These are phyloP conservation scores for Tulasnella sp. DNA, from an alignment of 768 basidiomycete genomes.

Conservation along the genomic window DNA sequence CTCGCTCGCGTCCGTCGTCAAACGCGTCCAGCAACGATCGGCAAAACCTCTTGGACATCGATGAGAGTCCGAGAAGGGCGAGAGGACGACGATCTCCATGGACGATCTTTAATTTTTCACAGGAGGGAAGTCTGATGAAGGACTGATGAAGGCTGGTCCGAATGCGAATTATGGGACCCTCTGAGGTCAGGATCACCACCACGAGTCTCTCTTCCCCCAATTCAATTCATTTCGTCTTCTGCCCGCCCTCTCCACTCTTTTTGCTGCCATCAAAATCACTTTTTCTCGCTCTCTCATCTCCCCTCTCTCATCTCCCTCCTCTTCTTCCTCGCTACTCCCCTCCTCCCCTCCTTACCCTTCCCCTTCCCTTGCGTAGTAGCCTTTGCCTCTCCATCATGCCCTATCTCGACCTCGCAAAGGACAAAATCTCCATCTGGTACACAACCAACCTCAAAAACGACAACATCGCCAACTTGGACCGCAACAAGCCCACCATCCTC, in stretches of 20 bases:
- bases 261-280: not conserved
- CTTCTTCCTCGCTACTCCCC: not conserved
- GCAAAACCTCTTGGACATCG: not conserved
- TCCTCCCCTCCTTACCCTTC: not conserved
- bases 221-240: slow-evolving; percentile 2
- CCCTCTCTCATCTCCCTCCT: not conserved
- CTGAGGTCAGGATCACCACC: slow-evolving; percentile 6
- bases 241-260: no score
- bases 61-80: not conserved
- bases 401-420: slow-evolving; percentile 23
- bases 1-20: not conserved
- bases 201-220: not conserved
- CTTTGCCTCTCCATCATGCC: slow-evolving; percentile 4
- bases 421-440: slow-evolving; percentile 68
- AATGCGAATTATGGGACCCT: slow-evolving; percentile 7
- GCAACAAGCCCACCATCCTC: slow-evolving; percentile 65
- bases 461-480: slow-evolving; percentile 69
- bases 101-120: not conserved
- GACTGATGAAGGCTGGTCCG: not conserved
- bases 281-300: not conserved
- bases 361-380: not conserved
- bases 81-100: not conserved
- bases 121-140: not conserved
- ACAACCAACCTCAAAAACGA: slow-evolving; percentile 61
- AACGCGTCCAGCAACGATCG: not conserved